Evolutionary conservation across 1,284 basidiomycete species (phyloP).

Genomic region (Microbotryum violaceum): DNA sequence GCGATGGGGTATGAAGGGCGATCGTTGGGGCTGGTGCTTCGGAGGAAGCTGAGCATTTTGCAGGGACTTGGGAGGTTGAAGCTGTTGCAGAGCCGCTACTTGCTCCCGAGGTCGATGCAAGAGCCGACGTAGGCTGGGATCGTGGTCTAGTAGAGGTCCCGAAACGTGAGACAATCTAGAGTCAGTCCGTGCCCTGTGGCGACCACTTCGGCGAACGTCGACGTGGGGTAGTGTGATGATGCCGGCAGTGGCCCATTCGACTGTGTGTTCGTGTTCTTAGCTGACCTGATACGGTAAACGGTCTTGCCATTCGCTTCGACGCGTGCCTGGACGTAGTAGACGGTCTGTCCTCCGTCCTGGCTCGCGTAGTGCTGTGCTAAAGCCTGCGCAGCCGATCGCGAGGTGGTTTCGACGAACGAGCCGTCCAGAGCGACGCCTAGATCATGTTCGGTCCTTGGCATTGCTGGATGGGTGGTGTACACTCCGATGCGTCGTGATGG

Average conservation of each 20-base stretch:
- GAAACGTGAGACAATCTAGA: background rate
- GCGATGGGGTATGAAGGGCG: no score
- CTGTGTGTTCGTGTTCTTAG: background rate
- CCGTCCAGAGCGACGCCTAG: slow-evolving; percentile 15
- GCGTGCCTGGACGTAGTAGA: slow-evolving; percentile 17
- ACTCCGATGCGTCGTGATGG: no score
- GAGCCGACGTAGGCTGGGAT: background rate
- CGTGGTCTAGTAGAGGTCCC: slow-evolving; percentile 3
- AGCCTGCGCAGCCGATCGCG: slow-evolving; percentile 24
- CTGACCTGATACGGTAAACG: slow-evolving; percentile 32
- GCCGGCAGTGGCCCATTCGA: no score
- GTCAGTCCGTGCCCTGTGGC: no score
- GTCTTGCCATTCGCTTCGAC: slow-evolving; percentile 24
- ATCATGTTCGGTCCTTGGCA: background rate
- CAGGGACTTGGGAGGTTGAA: no score
- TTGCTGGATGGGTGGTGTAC: no score
- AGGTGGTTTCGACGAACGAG: slow-evolving; percentile 32
- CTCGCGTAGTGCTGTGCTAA: slow-evolving; percentile 23
- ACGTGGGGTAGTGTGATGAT: background rate
- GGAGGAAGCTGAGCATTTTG: no score
- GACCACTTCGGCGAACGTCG: background rate
- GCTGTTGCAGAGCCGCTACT: no score
- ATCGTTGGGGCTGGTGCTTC: no score
- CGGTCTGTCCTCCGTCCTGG: slow-evolving; percentile 8
- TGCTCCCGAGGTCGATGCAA: background rate